Conservation (phyloP, 2,329 filamentous ascomycete genomes). For the Monascus ruber region DNA sequence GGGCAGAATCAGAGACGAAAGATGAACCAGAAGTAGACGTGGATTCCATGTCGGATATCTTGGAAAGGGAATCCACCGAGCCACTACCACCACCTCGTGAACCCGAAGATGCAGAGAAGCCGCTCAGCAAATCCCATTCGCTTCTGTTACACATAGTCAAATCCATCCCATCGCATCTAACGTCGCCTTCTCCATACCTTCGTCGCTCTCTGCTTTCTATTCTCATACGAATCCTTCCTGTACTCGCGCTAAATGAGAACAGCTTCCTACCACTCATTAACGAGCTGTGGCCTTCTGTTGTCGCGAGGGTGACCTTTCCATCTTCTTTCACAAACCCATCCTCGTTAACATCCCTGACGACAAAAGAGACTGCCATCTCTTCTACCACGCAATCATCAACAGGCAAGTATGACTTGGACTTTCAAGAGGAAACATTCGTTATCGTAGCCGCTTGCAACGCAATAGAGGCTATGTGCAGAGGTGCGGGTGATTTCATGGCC, state of each 20-base stretch:
- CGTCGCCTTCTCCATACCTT: conserved; percentile 68
- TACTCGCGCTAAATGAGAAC: conserved; percentile 65
- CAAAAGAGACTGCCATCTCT: conserved; percentile 5
- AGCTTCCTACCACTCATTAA: conserved; percentile 83
- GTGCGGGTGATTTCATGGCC: conserved; percentile 70
- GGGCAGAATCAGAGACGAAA: conserved; percentile 17
- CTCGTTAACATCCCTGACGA: conserved; percentile 12
- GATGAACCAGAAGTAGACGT: conserved; percentile 13
- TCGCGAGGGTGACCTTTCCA: conserved; percentile 24
- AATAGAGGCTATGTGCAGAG: conserved; percentile 55
- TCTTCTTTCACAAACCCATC: conserved; percentile 47
- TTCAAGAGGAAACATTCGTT: conserved; percentile 39
- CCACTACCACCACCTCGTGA: conserved; percentile 32
- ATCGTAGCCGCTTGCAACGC: conserved; percentile 58
- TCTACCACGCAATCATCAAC: conserved; percentile 49
- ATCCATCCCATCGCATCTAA: conserved; percentile 82
- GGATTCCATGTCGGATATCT: conserved; percentile 22
- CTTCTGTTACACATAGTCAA: conserved; percentile 70
- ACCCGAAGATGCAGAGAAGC: conserved; percentile 45
- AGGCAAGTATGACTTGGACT: conserved; percentile 12
- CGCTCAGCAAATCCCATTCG: conserved; percentile 63
- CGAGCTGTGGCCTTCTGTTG: conserved; percentile 74
- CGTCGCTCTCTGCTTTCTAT: conserved; percentile 69
- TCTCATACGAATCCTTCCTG: conserved; percentile 58
- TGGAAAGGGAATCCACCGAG: conserved; percentile 23